Percentiles rank a stretch among this genome's conserved stretches.
phyloP scores from a whole-genome alignment of 1,284 basidiomycete genomes.

The Boletus chippewaensis region DNA sequence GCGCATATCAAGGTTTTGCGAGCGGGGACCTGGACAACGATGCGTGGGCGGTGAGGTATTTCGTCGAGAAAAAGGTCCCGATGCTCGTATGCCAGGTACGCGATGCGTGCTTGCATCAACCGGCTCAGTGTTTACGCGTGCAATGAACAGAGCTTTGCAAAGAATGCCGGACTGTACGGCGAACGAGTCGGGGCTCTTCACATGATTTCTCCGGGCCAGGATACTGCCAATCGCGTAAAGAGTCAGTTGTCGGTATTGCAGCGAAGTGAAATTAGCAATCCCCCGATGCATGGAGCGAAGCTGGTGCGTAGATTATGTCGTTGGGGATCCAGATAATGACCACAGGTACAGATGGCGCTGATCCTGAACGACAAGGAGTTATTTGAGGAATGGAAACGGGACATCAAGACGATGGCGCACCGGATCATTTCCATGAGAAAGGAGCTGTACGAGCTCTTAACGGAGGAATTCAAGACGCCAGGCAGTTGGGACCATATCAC shows the following conservation, averaged over 20 bases:
- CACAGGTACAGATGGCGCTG: slow-evolving; percentile 52
- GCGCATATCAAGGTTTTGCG: slow-evolving; percentile 92
- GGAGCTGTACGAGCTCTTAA: slow-evolving; percentile 72
- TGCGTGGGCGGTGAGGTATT: slow-evolving; percentile 71
- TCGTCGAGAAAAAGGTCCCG: slow-evolving; percentile 68
- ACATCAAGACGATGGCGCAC: slow-evolving; percentile 88
- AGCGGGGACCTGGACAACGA: slow-evolving; percentile 78
- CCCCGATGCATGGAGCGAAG: slow-evolving; percentile 84
- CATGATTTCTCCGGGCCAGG: slow-evolving; percentile 54
- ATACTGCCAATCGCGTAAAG: slow-evolving; percentile 66
- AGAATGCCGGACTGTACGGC: slow-evolving; percentile 93
- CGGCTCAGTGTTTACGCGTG: slow-evolving; percentile 12
- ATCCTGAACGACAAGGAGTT: slow-evolving; percentile 69
- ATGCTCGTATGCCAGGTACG: slow-evolving; percentile 81
- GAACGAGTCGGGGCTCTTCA: slow-evolving; percentile 86
- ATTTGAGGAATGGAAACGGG: slow-evolving; percentile 83
- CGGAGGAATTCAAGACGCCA: slow-evolving; percentile 83
- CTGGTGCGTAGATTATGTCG: slow-evolving; percentile 48
- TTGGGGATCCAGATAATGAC: background rate
- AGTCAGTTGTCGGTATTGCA: slow-evolving; percentile 85
- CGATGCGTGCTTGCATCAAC: background rate
- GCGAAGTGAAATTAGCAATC: slow-evolving; percentile 90
- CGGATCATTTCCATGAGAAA: slow-evolving; percentile 89
- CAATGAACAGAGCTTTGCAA: slow-evolving; percentile 76
- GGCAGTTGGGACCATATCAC: slow-evolving; percentile 89